A percentile compares a stretch with the other conserved stretches of the same genome.
These are phyloP conservation scores for Sarocladiaceae sp. DNA, from an alignment of 2,329 filamentous ascomycete genomes.

Conservation along the genomic window DNA sequence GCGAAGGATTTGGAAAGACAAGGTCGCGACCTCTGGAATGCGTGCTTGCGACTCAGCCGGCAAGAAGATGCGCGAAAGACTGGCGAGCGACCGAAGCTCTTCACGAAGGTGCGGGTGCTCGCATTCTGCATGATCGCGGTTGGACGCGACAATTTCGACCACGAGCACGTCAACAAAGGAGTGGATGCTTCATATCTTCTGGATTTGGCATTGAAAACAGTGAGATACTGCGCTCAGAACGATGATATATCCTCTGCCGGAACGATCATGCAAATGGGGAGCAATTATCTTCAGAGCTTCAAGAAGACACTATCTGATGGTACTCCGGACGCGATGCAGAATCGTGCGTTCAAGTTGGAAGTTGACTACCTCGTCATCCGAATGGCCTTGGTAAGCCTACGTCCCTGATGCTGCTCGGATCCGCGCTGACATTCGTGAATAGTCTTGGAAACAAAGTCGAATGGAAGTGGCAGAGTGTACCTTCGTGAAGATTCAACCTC, in stretches of 20 bases:
- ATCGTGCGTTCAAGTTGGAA: slow-evolving; percentile 31
- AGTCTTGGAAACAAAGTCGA: slow-evolving; percentile 70
- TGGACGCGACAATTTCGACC: slow-evolving; percentile 31
- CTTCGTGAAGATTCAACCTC: slow-evolving; percentile 36
- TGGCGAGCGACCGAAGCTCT: slow-evolving; percentile 20
- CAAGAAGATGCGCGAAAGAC: slow-evolving; percentile 14
- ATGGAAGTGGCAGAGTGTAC: slow-evolving; percentile 74
- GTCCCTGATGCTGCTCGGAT: not conserved
- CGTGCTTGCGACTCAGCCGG: slow-evolving; percentile 46
- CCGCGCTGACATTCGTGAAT: not conserved
- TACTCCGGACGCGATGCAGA: not conserved
- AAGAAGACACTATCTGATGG: slow-evolving; percentile 9
- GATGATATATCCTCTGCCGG: slow-evolving; percentile 51
- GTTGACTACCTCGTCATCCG: slow-evolving; percentile 61
- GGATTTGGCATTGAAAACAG: slow-evolving; percentile 62
- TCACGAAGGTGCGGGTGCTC: slow-evolving; percentile 42
- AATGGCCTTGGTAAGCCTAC: slow-evolving; percentile 53
- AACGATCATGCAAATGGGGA: slow-evolving; percentile 57
- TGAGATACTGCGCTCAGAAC: slow-evolving; percentile 42
- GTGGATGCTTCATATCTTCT: slow-evolving; percentile 50
- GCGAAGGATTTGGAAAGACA: slow-evolving; percentile 43
- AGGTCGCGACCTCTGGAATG: slow-evolving; percentile 62
- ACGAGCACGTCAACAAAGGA: slow-evolving; percentile 18
- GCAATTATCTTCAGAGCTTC: slow-evolving; percentile 39
- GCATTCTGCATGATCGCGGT: slow-evolving; percentile 63